Conservation (phyloP, 768 basidiomycete species). For the Lactarius sp. region DNA sequence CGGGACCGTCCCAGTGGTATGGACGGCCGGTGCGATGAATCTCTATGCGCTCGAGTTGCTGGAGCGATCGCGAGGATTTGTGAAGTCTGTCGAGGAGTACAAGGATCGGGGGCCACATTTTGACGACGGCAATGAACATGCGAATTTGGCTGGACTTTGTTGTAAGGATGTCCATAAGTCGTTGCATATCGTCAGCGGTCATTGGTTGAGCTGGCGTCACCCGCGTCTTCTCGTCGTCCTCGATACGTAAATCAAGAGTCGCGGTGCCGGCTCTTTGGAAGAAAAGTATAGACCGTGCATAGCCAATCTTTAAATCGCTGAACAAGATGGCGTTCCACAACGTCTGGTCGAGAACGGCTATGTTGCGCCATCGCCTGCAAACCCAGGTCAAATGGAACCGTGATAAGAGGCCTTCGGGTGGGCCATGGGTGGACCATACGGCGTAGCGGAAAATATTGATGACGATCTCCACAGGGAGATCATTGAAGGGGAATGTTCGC, state of each 20-base stretch:
- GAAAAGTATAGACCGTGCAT: slow-evolving; percentile 50
- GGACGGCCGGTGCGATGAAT: slow-evolving; percentile 53
- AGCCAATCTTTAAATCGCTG: slow-evolving; percentile 42
- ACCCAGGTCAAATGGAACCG: slow-evolving; percentile 55
- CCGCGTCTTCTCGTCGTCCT: slow-evolving; percentile 33
- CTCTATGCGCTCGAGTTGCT: slow-evolving; percentile 54
- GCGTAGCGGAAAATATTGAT: slow-evolving; percentile 57
- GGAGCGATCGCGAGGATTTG: slow-evolving; percentile 19
- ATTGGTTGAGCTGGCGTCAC: slow-evolving; percentile 29
- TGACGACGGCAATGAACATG: slow-evolving; percentile 52
- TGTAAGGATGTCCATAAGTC: slow-evolving; percentile 48
- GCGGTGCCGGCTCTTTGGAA: slow-evolving; percentile 52
- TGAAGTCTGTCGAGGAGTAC: slow-evolving; percentile 46
- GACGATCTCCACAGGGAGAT: slow-evolving; percentile 63
- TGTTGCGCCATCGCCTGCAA: slow-evolving; percentile 37
- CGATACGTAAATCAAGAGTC: slow-evolving; percentile 58
- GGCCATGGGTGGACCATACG: slow-evolving; percentile 43
- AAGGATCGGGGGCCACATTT: slow-evolving; percentile 51
- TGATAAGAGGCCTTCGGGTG: slow-evolving; percentile 24
- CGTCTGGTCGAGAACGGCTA: slow-evolving; percentile 27
- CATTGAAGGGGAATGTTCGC: slow-evolving; percentile 49
- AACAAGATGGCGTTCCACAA: slow-evolving; percentile 57
- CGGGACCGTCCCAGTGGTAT: slow-evolving; percentile 43
- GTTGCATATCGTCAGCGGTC: slow-evolving; percentile 40
- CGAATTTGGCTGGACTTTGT: slow-evolving; percentile 53